Conservation (phyloP, 1,284 basidiomycete species). For the Boletus calvinii region DNA sequence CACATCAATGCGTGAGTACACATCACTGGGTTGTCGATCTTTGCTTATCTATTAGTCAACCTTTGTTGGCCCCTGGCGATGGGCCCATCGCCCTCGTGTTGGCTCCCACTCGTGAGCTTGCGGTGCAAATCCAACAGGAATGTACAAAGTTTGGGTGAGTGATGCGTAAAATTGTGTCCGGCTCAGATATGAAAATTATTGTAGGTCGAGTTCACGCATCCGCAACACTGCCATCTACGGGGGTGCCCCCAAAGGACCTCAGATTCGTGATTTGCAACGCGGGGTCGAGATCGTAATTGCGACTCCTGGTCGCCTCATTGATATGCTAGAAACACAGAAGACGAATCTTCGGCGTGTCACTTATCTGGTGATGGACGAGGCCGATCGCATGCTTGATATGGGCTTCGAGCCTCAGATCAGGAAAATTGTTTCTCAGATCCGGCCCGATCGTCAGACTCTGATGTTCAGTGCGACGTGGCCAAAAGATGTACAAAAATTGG, state of each 20-base stretch:
- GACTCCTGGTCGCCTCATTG: constrained; percentile 87
- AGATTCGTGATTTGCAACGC: constrained; percentile 95
- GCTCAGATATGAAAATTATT: constrained; percentile 4
- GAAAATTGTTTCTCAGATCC: constrained; percentile 96
- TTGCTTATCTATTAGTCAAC: constrained; percentile 60
- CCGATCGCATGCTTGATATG: constrained; percentile 98
- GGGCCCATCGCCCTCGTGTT: constrained; percentile 97
- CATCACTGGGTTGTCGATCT: neutral
- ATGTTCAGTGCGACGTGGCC: constrained; percentile 99
- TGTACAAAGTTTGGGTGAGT: constrained; percentile 94
- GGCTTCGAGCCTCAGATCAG: constrained; percentile 99
- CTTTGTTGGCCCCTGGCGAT: constrained; percentile 90
- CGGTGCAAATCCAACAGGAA: constrained; percentile 98
- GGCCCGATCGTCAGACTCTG: constrained; percentile 92
- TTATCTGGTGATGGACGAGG: constrained; percentile 99
- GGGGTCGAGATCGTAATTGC: constrained; percentile 97
- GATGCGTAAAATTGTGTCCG: constrained; percentile 2
- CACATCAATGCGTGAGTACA: constrained; percentile 93
- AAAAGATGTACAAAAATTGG: constrained; percentile 98
- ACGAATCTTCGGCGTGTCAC: constrained; percentile 95
- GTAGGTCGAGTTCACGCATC: constrained; percentile 87
- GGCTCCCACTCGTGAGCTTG: constrained; percentile 96
- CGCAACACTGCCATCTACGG: constrained; percentile 99
- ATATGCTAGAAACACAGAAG: constrained; percentile 95
- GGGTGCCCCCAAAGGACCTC: constrained; percentile 97